Base-by-base conservation (phyloP, 768 basidiomycete species). In the Phylloporus rhodoxanthus region DNA sequence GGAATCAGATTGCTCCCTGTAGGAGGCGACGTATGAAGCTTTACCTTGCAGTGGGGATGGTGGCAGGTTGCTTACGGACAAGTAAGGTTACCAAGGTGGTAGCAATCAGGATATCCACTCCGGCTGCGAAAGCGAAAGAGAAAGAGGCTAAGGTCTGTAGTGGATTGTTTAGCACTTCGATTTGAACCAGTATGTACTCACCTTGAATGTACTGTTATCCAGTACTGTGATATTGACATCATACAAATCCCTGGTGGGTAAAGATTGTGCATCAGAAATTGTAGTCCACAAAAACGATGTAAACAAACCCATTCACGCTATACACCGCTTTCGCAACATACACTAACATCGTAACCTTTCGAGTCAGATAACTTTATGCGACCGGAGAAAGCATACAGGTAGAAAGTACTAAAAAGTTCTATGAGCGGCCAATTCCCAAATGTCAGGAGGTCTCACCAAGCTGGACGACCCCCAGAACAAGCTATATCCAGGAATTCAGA, bases 41-140 rank as follows among this genome's bases (percentile, higher is more conserved):
- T 14, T 21, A 38, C 50, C 20, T 39, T 21, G 15, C 10, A 10
- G 34, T 33, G 4, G 6, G 15, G 21, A 29, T 7, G 5, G n/a
- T 7, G 5, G n/a, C 23, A 8, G 9, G 25, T 4, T 42, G 42
- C 48, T 49, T 17, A 4, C 36, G 48, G 28, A 37, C 7, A 23
- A 50, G 43, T 2, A 51, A 28, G 20, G 28, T n/a, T 6, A 28
- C 19, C 48, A 50, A 32, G 28, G 14, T 29, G 15, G 25, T 23
- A 7, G 48, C 48, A 7, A 50, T 50, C 21, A 50, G 20, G 6
- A 44, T 11, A 15, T 50, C 48, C n/a, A 30, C 43, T 14, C 13
- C 43, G 1, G 48, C 34, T 5, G 42, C 26, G 6, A 38, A 21
- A 14, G 28, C 44, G 13, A 50, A 15, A 20, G 28, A 11, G 15